phyloP scores from a whole-genome alignment of 352 stramenopile species.

The Phytophthora ramorum region DNA sequence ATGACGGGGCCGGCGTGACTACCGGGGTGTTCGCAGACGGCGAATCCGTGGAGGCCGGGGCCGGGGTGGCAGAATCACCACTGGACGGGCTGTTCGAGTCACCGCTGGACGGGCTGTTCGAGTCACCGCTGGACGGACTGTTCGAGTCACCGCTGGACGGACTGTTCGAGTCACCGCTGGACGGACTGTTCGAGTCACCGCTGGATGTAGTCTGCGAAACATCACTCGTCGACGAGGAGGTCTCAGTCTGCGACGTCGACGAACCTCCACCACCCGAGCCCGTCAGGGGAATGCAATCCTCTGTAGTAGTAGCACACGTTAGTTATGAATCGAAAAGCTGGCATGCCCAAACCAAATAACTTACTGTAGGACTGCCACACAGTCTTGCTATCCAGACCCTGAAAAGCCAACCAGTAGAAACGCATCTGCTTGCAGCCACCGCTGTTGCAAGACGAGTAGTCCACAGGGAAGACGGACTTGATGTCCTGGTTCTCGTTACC shows the following conservation, averaged over 20 bases:
- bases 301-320: slow-evolving; percentile 14
- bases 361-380: slow-evolving; percentile 56
- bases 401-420: slow-evolving; percentile 55
- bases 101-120: slow-evolving; percentile 18
- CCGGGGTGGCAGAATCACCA: slow-evolving; percentile 14
- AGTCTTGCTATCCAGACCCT: slow-evolving; percentile 42
- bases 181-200: slow-evolving; percentile 14
- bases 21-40: slow-evolving; percentile 21
- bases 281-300: slow-evolving; percentile 46
- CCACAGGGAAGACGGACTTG: slow-evolving; percentile 48
- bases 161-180: slow-evolving; percentile 15
- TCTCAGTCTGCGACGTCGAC: slow-evolving; percentile 14
- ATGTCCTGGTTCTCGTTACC: slow-evolving; percentile 46
- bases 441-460: slow-evolving; percentile 44
- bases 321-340: slow-evolving; percentile 1
- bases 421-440: slow-evolving; percentile 45
- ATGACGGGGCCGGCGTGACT: slow-evolving; percentile 31
- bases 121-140: slow-evolving; percentile 11
- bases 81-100: slow-evolving; percentile 15
- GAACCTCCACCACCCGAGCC: slow-evolving; percentile 31
- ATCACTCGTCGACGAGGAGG: slow-evolving; percentile 14
- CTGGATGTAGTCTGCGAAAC: slow-evolving; percentile 16
- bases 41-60: slow-evolving; percentile 2
- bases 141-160: slow-evolving; percentile 18
- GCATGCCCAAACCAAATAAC: slow-evolving; percentile 3